Conservation (phyloP, 2,329 filamentous ascomycete species). For the Epichloe elymi region DNA sequence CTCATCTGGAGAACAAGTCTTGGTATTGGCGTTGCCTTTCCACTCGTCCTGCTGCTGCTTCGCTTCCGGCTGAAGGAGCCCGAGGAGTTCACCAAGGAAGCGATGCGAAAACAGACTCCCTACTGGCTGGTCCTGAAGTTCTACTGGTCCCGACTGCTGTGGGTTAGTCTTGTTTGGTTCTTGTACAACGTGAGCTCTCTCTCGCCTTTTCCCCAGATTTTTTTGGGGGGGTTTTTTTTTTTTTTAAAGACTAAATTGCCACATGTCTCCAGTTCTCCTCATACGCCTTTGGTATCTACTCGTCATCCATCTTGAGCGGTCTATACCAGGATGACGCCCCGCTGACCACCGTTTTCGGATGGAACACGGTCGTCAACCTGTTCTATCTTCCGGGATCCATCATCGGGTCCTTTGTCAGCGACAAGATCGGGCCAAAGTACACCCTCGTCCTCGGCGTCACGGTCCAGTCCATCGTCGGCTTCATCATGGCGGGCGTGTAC, state of each 20-base stretch:
- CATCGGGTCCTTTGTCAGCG: slow-evolving; percentile 61
- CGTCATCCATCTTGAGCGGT: slow-evolving; percentile 32
- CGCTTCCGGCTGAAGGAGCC: slow-evolving; percentile 66
- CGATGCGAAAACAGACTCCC: slow-evolving; percentile 49
- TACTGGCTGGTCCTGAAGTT: slow-evolving; percentile 45
- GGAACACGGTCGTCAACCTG: slow-evolving; percentile 77
- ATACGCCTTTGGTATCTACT: slow-evolving; percentile 81
- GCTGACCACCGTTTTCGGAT: slow-evolving; percentile 70
- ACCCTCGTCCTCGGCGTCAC: slow-evolving; percentile 59
- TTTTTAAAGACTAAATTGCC: slow-evolving; percentile 42
- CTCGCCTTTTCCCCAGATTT: no score
- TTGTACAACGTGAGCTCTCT: no score
- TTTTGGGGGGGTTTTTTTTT: no score
- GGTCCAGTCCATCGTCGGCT: slow-evolving; percentile 66
- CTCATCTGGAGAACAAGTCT: slow-evolving; percentile 74
- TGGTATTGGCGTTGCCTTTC: slow-evolving; percentile 70
- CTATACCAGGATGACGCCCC: slow-evolving; percentile 51
- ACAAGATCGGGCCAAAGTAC: slow-evolving; percentile 66
- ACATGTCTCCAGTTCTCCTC: slow-evolving; percentile 63
- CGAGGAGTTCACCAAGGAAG: slow-evolving; percentile 59
- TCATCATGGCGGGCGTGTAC: slow-evolving; percentile 79
- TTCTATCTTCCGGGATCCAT: slow-evolving; percentile 81
- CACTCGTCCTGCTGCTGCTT: slow-evolving; percentile 55
- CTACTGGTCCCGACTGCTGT: slow-evolving; percentile 57
- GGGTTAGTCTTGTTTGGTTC: slow-evolving; percentile 61